phyloP scores from a whole-genome alignment of 108 stramenopile genomes.

The Chaetoceros tenuissimus region DNA sequence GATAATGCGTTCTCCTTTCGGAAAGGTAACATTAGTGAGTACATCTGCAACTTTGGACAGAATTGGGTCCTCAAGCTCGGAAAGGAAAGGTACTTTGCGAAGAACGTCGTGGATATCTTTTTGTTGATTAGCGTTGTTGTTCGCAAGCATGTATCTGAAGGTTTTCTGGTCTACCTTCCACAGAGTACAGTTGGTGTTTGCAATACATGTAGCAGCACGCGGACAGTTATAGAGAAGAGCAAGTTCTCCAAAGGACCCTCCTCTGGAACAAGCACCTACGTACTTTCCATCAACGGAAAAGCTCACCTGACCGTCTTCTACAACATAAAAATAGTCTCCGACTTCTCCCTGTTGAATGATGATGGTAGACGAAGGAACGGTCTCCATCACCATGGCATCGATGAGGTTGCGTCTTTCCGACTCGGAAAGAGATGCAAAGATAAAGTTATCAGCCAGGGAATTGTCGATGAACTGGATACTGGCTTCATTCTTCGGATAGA shows the following conservation, averaged over 20 bases:
- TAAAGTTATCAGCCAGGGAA: slow-evolving; percentile 79
- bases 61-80: slow-evolving; percentile 59
- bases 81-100: slow-evolving; percentile 48
- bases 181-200: slow-evolving; percentile 64
- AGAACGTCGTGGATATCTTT: slow-evolving; percentile 14
- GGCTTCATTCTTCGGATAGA: slow-evolving; percentile 63
- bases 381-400: slow-evolving; percentile 82
- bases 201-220: slow-evolving; percentile 78
- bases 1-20: slow-evolving; percentile 76
- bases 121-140: slow-evolving; percentile 57
- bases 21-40: slow-evolving; percentile 69
- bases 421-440: slow-evolving; percentile 66
- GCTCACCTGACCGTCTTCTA: slow-evolving; percentile 79
- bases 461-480: slow-evolving; percentile 77
- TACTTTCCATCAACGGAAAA: slow-evolving; percentile 82
- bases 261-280: slow-evolving; percentile 70
- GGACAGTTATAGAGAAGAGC: slow-evolving; percentile 87
- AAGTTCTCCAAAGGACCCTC: slow-evolving; percentile 85
- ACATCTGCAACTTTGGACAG: slow-evolving; percentile 76
- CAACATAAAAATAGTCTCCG: slow-evolving; percentile 86
- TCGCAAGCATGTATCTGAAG: slow-evolving; percentile 87
- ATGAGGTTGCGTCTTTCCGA: slow-evolving; percentile 71
- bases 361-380: slow-evolving; percentile 66
- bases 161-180: slow-evolving; percentile 86
- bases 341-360: slow-evolving; percentile 87